Evolutionary conservation across 164 flowering plant species (phyloP), one percentile per base, ranked within the genome.

Genomic region (Chimonanthus salicifolius): DNA sequence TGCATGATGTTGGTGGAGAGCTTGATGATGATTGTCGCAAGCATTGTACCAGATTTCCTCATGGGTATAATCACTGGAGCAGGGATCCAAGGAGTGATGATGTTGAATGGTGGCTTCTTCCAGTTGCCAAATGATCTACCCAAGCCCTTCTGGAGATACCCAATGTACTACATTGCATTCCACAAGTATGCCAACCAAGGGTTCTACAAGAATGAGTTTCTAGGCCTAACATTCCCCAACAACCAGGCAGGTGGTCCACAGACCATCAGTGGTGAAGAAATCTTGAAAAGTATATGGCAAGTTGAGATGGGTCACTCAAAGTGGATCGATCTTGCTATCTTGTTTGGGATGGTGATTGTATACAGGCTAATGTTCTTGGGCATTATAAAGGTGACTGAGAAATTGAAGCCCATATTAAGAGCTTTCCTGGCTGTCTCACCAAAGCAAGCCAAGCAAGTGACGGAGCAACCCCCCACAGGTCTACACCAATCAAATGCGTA

Each of bases 1-100:
- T 76, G 85, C 70, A 76, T 81, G 80, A 76, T 80, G 78, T 33
- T 89, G 71, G 89, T 87, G 0, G 92, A 89, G 78, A 84, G 94
- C 88, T 69, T 87, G 43, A 88, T 87, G 91, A 88, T 88, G 90
- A 68, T 80, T 2, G 86, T 89, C 1, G 91, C 94, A n/a, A 82
- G 86, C 49, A 7, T 89, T 6, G 88, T 89, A 20, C 94, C 94
- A 0, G 72, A 87, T 65, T 89, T 79, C 66, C 86, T 89, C 50
- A 82, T 89, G 90, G 90, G 91, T 3, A 80, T 88, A 20, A 84
- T 84, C 4, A 76, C 82, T 1, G 90, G 89, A 43, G 86, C 90
- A 0, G 90, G 93, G 21, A 82, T 89, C 58, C 90, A 89, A 74
- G 90, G 85, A 0, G n/a, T 85, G 13, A 83, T 87, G 87, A 83